A percentile compares a stretch with the other conserved stretches of the same genome.
phyloP scores from a whole-genome alignment of 805 yeast genomes.

The Nakazawaea populi region DNA sequence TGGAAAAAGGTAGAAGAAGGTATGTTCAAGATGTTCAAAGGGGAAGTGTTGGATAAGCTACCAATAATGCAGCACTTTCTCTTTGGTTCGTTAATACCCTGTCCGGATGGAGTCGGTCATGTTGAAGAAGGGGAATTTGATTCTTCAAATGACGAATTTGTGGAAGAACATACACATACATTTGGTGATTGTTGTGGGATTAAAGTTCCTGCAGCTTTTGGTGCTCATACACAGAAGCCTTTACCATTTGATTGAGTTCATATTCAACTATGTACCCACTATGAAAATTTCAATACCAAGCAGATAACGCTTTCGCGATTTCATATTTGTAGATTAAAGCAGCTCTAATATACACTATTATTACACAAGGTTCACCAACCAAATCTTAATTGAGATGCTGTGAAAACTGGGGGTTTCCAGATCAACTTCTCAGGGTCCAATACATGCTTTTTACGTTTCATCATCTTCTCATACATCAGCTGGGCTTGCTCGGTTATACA shows the following conservation, averaged over 20 bases:
- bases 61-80: conserved; percentile 94
- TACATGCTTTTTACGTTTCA: conserved; percentile 63
- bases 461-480: conserved; percentile 63
- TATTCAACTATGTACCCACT: background rate
- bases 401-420: conserved; percentile 96
- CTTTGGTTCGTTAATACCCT: conserved; percentile 65
- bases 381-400: conserved; percentile 92
- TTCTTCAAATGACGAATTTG: conserved; percentile 11
- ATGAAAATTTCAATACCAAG: too few species aligned
- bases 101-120: conserved; percentile 63
- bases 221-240: conserved; percentile 50
- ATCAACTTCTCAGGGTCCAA: conserved; percentile 65
- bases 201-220: conserved; percentile 90
- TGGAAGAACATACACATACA: background rate
- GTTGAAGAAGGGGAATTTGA: conserved; percentile 18
- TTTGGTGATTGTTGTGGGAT: conserved; percentile 99
- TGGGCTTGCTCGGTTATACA: conserved; percentile 79
- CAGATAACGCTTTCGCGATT: background rate
- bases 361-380: conserved; percentile 60
- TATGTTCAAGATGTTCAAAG: conserved; percentile 91
- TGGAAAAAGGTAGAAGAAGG: conserved; percentile 94
- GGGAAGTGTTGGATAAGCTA: conserved; percentile 82
- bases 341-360: background rate
- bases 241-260: conserved; percentile 59
- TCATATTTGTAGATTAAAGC: background rate